These are phyloP conservation scores for Cardamine occulta DNA, from an alignment of 345 rosid species.

Conservation along the genomic window DNA sequence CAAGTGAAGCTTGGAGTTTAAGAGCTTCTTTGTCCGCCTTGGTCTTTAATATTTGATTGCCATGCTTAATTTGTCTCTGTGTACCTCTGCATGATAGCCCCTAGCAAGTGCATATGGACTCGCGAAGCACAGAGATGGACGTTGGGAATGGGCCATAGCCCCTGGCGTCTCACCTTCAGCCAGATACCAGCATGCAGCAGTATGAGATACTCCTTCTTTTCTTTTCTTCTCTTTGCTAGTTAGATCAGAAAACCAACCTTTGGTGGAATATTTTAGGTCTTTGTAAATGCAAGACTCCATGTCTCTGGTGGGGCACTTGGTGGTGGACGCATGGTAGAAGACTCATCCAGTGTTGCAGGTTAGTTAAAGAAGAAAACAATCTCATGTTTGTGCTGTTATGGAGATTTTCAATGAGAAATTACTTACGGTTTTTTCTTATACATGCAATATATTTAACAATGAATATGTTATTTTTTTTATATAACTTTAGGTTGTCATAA, in stretches of 20 bases:
- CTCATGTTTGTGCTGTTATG: slow-evolving; percentile 12
- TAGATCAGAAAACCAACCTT: slow-evolving; percentile 29
- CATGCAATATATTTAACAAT: background rate
- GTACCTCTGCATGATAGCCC: slow-evolving; percentile 58
- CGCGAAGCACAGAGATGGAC: slow-evolving; percentile 99
- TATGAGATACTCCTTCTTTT: slow-evolving; percentile 48
- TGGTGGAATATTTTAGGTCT: slow-evolving; percentile 58
- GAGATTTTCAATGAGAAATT: slow-evolving; percentile 10
- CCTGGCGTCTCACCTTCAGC: slow-evolving; percentile 99
- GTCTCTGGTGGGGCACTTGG: slow-evolving; percentile 99
- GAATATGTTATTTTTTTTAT: background rate
- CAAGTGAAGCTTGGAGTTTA: slow-evolving; percentile 2
- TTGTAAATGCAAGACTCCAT: slow-evolving; percentile 98
- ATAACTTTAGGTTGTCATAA: background rate
- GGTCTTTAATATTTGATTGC: slow-evolving; percentile 4
- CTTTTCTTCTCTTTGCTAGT: slow-evolving; percentile 21
- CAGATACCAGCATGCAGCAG: slow-evolving; percentile 99
- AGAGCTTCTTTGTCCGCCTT: slow-evolving; percentile 13
- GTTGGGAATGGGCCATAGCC: slow-evolving; percentile 99
- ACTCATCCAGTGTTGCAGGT: slow-evolving; percentile 99
- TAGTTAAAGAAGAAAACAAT: slow-evolving; percentile 13
- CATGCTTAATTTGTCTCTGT: slow-evolving; percentile 16
- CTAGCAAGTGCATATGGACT: slow-evolving; percentile 97
- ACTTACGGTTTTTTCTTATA: background rate
- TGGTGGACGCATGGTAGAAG: slow-evolving; percentile 99